Conservation (phyloP, 1,284 basidiomycete genomes). For the Entoloma clypeatum region DNA sequence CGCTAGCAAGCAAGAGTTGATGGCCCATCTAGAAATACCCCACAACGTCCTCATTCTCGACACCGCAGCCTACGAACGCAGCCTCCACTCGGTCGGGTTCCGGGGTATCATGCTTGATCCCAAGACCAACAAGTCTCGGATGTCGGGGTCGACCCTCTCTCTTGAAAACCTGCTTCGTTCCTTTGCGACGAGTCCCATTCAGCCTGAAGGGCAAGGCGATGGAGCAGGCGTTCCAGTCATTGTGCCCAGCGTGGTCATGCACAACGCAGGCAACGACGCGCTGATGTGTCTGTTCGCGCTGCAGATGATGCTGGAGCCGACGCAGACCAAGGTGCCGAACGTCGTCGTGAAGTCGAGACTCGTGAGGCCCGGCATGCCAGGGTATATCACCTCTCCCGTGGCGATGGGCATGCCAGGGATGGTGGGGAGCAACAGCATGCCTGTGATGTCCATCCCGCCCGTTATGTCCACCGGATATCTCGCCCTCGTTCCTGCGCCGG, state of each 20-base stretch:
- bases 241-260: conserved; percentile 43
- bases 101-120: conserved; percentile 60
- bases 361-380: conserved; percentile 12
- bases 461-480: conserved; percentile 1
- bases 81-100: conserved; percentile 51
- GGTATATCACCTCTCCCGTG: not conserved
- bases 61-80: conserved; percentile 56
- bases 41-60: conserved; percentile 73
- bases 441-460: too few relatives aligned
- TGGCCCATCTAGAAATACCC: conserved; percentile 53
- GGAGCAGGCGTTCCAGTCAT: conserved; percentile 21
- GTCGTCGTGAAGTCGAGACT: conserved; percentile 27
- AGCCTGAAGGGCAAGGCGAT: conserved; percentile 12
- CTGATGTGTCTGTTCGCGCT: conserved; percentile 59
- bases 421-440: conserved; percentile 3
- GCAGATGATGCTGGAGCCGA: conserved; percentile 58
- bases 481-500: conserved; percentile 1
- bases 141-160: conserved; percentile 46
- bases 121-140: conserved; percentile 46
- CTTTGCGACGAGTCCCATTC: conserved; percentile 31
- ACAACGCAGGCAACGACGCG: conserved; percentile 73
- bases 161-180: conserved; percentile 54
- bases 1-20: too few relatives aligned
- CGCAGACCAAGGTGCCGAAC: conserved; percentile 30
- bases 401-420: conserved; percentile 3